Base-by-base conservation (phyloP, 2,329 filamentous ascomycete genomes). In the Pyricularia pennisetigena region DNA sequence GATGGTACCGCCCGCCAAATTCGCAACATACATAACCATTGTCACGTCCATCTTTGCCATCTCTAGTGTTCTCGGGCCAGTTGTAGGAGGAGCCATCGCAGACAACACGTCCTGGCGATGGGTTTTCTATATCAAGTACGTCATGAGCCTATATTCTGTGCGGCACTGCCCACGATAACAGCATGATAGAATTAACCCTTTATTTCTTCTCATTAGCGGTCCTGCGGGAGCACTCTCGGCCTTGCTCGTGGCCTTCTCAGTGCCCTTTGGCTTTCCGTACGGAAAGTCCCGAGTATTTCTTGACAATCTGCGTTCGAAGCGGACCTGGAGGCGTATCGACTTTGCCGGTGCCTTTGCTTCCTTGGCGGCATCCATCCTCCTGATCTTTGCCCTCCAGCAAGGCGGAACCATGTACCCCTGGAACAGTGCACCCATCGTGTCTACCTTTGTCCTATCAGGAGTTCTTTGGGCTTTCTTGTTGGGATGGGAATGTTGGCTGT, bases 51-150 rank as follows among this genome's bases (percentile, higher is more conserved):
- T 81, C 5, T 79, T 80, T 67, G 78, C 78, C 3, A 69, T 83
- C 14, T 76, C 77, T 9, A 80, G 78, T 62, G 73, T 81, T 0
- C 71, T 82, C 0, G 81, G 81, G 0, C 81, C 80, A 1, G 69
- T 83, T 9, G 71, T 83, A 0, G 81, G 81, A 1, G 82, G 82
- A 3, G 74, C 75, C 9, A 81, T 83, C 6, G 75, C 74, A 8
- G 76, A 79, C 64, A 71, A 76, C 12, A 75, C 76, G 0, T 78
- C 74, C 0, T 83, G 80, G 81, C 73, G 80, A 71, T 81, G 81
- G 81, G 79, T 83, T 2, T 83, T 83, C 70, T 77, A 78, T 54
- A 75, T 83, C 3, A 82, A 83, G 80, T 82, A 65, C 49, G 77
- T 73, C 16, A 20, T 6, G 4, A n/a, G 4, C 41, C 41, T 5